A percentile compares a stretch with the other conserved stretches of the same genome.
Evolutionary conservation across 495 filamentous ascomycete species (phyloP).

Genomic region (Wilcoxina mikolae): DNA sequence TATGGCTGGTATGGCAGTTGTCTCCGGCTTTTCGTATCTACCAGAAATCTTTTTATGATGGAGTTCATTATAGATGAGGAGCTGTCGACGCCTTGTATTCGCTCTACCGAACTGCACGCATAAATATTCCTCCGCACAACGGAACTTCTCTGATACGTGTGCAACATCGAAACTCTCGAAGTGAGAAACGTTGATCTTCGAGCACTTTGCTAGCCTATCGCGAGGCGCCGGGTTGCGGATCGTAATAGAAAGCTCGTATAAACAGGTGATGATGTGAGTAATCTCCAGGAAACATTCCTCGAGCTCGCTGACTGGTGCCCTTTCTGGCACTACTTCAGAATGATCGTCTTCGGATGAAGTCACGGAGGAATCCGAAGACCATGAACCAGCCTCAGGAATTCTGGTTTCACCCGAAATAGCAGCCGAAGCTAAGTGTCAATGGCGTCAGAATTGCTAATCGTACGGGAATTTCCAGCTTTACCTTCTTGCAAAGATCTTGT

Average conservation of each 20-base stretch:
- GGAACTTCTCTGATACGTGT: constrained; percentile 14
- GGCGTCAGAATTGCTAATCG: constrained; percentile 5
- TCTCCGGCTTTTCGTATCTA: constrained; percentile 25
- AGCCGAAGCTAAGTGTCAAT: constrained; percentile 8
- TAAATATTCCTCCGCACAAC: constrained; percentile 8
- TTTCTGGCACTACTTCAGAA: background rate
- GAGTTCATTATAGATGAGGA: constrained; percentile 13
- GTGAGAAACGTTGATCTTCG: constrained; percentile 26
- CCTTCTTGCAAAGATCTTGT: constrained; percentile 3
- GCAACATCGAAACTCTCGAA: constrained; percentile 28
- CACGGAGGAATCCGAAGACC: constrained; percentile 10
- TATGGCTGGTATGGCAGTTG: constrained; percentile 21
- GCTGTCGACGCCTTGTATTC: constrained; percentile 27
- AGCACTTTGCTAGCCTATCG: constrained; percentile 23
- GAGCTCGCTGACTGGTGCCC: constrained; percentile 8
- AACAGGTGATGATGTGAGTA: constrained; percentile 16
- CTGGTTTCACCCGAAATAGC: constrained; percentile 15
- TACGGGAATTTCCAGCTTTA: background rate
- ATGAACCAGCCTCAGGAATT: constrained; percentile 8
- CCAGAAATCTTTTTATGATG: constrained; percentile 15
- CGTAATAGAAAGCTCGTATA: constrained; percentile 18
- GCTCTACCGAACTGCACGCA: constrained; percentile 29
- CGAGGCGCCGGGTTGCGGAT: constrained; percentile 26
- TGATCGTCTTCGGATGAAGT: constrained; percentile 7
- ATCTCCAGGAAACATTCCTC: constrained; percentile 13